A percentile compares a stretch with the other conserved stretches of the same genome.
Conservation (phyloP, 495 filamentous ascomycete species). For the Collariella sp. region DNA sequence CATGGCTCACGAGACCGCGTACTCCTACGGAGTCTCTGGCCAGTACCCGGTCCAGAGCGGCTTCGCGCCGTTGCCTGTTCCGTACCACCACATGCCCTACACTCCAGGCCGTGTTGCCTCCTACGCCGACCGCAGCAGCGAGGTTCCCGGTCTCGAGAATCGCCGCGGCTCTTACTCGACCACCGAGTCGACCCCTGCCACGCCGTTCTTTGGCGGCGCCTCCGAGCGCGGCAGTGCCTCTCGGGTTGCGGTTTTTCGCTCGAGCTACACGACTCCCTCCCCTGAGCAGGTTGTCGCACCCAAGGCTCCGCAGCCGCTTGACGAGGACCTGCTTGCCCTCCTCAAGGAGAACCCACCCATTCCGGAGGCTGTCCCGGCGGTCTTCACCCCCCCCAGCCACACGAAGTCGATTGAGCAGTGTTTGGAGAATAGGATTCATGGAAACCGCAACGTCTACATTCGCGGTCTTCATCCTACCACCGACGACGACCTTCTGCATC, state of each 20-base stretch:
- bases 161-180: slow-evolving; percentile 61
- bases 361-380: slow-evolving; percentile 80
- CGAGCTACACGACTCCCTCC: slow-evolving; percentile 54
- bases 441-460: slow-evolving; percentile 94
- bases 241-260: slow-evolving; percentile 50
- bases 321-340: slow-evolving; percentile 60
- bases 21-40: slow-evolving; percentile 22
- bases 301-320: slow-evolving; percentile 44
- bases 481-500: slow-evolving; percentile 77
- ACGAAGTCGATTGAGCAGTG: slow-evolving; percentile 81
- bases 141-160: slow-evolving; percentile 51
- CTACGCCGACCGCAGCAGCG: slow-evolving; percentile 35
- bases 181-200: slow-evolving; percentile 57
- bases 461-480: slow-evolving; percentile 90
- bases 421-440: slow-evolving; percentile 74
- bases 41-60: slow-evolving; percentile 31
- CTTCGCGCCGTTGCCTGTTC: slow-evolving; percentile 25
- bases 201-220: slow-evolving; percentile 48
- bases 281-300: slow-evolving; percentile 47
- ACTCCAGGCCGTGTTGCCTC: slow-evolving; percentile 39
- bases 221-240: slow-evolving; percentile 43
- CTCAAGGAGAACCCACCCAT: slow-evolving; percentile 70
- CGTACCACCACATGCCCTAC: slow-evolving; percentile 38
- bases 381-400: slow-evolving; percentile 64
- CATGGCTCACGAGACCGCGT: slow-evolving; percentile 22